Percentiles rank a stretch among this genome's conserved stretches.
Evolutionary conservation across 352 stramenopile genomes (phyloP).

Genomic region (Peronospora farinosa): DNA sequence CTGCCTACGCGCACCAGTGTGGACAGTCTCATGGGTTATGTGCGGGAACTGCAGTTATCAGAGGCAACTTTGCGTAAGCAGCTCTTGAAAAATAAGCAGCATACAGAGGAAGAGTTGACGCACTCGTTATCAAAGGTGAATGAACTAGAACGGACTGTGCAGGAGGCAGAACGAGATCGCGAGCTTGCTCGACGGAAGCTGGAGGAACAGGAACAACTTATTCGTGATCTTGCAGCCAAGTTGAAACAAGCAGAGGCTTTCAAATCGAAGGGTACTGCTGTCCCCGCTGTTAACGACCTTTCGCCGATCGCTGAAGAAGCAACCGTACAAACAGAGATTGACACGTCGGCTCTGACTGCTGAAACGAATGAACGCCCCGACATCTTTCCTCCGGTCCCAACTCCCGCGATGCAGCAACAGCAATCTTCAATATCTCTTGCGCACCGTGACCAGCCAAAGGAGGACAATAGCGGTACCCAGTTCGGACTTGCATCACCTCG

Average conservation of each 20-base stretch:
- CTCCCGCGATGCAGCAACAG: background rate
- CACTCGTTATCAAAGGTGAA: conserved; percentile 37
- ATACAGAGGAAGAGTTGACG: conserved; percentile 47
- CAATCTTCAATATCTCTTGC: conserved; percentile 1
- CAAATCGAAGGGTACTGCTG: conserved; percentile 9
- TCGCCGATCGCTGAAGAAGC: conserved; percentile 25
- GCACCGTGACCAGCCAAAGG: conserved; percentile 7
- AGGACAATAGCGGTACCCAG: conserved; percentile 7
- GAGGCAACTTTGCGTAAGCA: conserved; percentile 57
- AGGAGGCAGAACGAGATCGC: conserved; percentile 33
- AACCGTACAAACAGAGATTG: conserved; percentile 5
- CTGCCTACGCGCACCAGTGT: conserved; percentile 51
- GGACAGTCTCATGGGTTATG: conserved; percentile 69
- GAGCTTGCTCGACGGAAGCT: conserved; percentile 29
- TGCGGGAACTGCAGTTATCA: conserved; percentile 64
- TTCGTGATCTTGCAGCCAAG: conserved; percentile 34
- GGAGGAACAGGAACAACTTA: conserved; percentile 40
- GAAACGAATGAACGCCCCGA: background rate
- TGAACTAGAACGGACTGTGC: conserved; percentile 41
- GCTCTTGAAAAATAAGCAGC: conserved; percentile 44
- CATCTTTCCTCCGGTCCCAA: background rate
- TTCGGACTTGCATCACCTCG: conserved; percentile 29
- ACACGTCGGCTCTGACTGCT: background rate
- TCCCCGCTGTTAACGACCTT: conserved; percentile 18
- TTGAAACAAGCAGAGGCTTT: conserved; percentile 25